Base-by-base conservation (phyloP, 495 filamentous ascomycete species). In the Daldinia concentrica region DNA sequence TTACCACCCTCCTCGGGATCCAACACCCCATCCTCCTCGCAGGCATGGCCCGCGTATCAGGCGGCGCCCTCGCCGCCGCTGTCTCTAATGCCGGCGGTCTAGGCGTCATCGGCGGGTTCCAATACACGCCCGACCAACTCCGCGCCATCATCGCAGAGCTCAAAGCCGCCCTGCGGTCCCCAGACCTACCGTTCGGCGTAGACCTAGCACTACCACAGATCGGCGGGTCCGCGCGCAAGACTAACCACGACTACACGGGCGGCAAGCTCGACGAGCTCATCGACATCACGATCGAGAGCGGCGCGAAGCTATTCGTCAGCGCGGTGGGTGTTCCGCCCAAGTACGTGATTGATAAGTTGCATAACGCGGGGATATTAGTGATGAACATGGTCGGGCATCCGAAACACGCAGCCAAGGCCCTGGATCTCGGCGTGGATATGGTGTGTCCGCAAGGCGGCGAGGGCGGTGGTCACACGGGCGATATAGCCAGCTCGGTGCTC, bases 361-460 rank as follows among this genome's bases (percentile, higher is more conserved):
- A 97, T 73, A 83, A 83, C 9, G 90, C 88, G 0, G 91, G 91
- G 0, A 89, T 97, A 32, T 75, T 95, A 52, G 83, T 96, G 24
- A 96, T 96, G 93, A 97, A 96, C 77, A 97, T 97, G 93, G 93
- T 96, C n/a, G 93, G 93, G 0, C 88, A 90, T 56, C 93, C 93
- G n/a, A 91, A 89, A 73, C 93, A 97, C 77, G 93, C 93, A 0
- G 85, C 87, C 73, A 95, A 96, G 82, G 93, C 93, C 29, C 83
- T 97, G 4, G 86, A 90, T 43, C 84, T 88, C 0, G 93, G 93
- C 11, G 91, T 93, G 15, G 93, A 97, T 78, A 89, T 97, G 75
- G 88, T 97, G 8, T 95, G 92, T 72, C 88, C 91, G 32, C 92
- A 94, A 82, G 92, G 92, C 8, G 90, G 90, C 24, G 91, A 94